Conservation (phyloP, 2,329 filamentous ascomycete genomes). For the Rhynchosporium agropyri region DNA sequence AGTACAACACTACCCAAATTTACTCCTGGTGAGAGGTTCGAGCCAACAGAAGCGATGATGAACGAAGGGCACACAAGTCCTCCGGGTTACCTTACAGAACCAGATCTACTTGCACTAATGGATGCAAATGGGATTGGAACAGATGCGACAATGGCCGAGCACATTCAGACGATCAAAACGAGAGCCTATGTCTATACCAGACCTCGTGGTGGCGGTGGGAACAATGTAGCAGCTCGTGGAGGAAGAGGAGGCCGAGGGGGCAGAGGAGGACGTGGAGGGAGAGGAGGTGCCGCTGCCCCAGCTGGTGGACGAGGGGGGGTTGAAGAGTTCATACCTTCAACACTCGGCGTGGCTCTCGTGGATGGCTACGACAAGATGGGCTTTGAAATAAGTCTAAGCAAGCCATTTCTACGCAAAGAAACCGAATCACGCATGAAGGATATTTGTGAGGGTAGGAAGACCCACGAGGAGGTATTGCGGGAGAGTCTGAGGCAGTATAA, state of each 20-base stretch:
- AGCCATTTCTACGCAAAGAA: slow-evolving; percentile 95
- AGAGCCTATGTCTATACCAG: slow-evolving; percentile 79
- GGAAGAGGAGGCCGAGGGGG: slow-evolving; percentile 46
- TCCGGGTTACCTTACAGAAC: slow-evolving; percentile 88
- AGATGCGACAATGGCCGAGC: slow-evolving; percentile 98
- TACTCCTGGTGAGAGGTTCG: slow-evolving; percentile 76
- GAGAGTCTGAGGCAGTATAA: slow-evolving; percentile 87
- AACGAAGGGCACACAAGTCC: slow-evolving; percentile 86
- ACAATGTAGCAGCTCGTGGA: slow-evolving; percentile 41
- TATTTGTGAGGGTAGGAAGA: slow-evolving; percentile 86
- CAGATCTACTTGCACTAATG: slow-evolving; percentile 94
- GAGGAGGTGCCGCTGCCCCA: slow-evolving; percentile 42
- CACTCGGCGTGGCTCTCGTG: slow-evolving; percentile 86
- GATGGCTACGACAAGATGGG: slow-evolving; percentile 95
- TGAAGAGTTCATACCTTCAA: slow-evolving; percentile 90
- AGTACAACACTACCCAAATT: slow-evolving; percentile 82
- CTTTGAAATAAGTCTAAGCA: slow-evolving; percentile 88
- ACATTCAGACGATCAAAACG: slow-evolving; percentile 94
- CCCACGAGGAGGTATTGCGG: slow-evolving; percentile 72
- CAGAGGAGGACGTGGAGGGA: slow-evolving; percentile 41
- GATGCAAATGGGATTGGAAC: slow-evolving; percentile 98
- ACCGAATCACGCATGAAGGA: slow-evolving; percentile 98
- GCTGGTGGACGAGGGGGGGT: slow-evolving; percentile 49
- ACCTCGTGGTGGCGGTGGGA: slow-evolving; percentile 47
- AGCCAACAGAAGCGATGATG: slow-evolving; percentile 86